These are phyloP conservation scores for Globisporangium nagaii DNA, from an alignment of 352 stramenopile species.

Conservation along the genomic window DNA sequence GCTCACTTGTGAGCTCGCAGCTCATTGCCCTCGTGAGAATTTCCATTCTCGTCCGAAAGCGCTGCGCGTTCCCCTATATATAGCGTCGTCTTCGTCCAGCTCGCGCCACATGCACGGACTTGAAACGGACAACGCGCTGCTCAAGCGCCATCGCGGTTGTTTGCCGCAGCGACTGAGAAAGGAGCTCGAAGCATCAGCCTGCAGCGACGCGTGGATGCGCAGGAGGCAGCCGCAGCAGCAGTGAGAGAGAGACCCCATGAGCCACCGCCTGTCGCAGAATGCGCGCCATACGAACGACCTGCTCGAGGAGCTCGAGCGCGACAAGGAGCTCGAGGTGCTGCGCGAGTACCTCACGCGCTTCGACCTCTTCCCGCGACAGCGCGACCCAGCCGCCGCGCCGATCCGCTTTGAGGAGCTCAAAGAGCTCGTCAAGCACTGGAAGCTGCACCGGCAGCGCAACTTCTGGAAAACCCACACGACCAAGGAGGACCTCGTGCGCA, in stretches of 20 bases:
- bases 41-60: too few relatives aligned
- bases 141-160: too few relatives aligned
- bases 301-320: conserved; percentile 78
- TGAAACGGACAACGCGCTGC: background rate
- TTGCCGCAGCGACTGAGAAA: too few relatives aligned
- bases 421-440: conserved; percentile 88
- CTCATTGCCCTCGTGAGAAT: too few relatives aligned
- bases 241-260: conserved; percentile 43
- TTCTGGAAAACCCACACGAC: conserved; percentile 89
- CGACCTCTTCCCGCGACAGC: conserved; percentile 68
- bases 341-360: conserved; percentile 81
- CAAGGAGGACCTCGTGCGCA: conserved; percentile 85
- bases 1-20: background rate
- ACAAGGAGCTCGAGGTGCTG: conserved; percentile 84
- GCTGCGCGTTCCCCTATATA: background rate
- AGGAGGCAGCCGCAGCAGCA: background rate
- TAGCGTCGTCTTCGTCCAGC: background rate
- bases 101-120: background rate
- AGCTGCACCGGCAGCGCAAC: conserved; percentile 83
- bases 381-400: conserved; percentile 60
- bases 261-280: conserved; percentile 78
- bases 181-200: background rate
- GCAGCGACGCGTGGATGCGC: background rate
- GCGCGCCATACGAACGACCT: conserved; percentile 75
- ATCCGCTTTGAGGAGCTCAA: conserved; percentile 91